Evolutionary conservation across 768 basidiomycete genomes (phyloP).

Genomic region (Rhodosporidiobolus sp.): DNA sequence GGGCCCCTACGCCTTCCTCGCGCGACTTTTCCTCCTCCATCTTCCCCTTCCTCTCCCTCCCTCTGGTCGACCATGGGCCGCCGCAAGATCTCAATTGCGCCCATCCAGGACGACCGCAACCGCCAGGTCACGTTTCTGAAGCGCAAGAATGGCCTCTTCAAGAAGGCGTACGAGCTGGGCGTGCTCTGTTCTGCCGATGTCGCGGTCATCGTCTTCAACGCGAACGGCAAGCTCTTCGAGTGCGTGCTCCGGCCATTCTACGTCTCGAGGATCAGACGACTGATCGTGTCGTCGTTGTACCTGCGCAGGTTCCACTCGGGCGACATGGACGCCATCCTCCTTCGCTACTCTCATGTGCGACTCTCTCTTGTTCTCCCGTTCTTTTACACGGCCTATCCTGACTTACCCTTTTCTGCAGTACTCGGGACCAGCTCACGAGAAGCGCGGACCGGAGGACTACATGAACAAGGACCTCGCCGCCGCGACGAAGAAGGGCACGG

Average conservation of each 20-base stretch:
- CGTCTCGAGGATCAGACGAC: neutral
- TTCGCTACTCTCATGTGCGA: slow-evolving; percentile 36
- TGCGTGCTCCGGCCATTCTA: no score
- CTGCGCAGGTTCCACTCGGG: slow-evolving; percentile 24
- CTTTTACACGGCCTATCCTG: neutral
- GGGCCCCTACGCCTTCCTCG: no score
- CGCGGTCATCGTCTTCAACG: slow-evolving; percentile 44
- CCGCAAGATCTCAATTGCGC: slow-evolving; percentile 45
- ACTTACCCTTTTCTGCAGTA: slow-evolving; percentile 12
- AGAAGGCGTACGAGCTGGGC: slow-evolving; percentile 44
- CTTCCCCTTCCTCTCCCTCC: neutral
- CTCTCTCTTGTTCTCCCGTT: no score
- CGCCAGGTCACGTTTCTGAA: slow-evolving; percentile 44
- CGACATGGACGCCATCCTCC: slow-evolving; percentile 35
- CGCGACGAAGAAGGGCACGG: slow-evolving; percentile 13
- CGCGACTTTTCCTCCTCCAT: neutral
- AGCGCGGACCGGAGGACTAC: slow-evolving; percentile 35
- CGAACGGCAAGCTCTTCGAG: slow-evolving; percentile 43
- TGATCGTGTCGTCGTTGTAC: no score
- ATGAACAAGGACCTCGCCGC: slow-evolving; percentile 22
- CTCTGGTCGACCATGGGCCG: slow-evolving; percentile 39
- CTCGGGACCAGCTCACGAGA: slow-evolving; percentile 33
- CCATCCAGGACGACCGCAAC: slow-evolving; percentile 44
- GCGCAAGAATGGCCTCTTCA: slow-evolving; percentile 45
- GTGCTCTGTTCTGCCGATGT: slow-evolving; percentile 44